Percentiles rank a stretch among this genome's conserved stretches.
These are phyloP conservation scores for Chlorencoelia australis DNA, from an alignment of 2,329 filamentous ascomycete species.

Conservation along the genomic window DNA sequence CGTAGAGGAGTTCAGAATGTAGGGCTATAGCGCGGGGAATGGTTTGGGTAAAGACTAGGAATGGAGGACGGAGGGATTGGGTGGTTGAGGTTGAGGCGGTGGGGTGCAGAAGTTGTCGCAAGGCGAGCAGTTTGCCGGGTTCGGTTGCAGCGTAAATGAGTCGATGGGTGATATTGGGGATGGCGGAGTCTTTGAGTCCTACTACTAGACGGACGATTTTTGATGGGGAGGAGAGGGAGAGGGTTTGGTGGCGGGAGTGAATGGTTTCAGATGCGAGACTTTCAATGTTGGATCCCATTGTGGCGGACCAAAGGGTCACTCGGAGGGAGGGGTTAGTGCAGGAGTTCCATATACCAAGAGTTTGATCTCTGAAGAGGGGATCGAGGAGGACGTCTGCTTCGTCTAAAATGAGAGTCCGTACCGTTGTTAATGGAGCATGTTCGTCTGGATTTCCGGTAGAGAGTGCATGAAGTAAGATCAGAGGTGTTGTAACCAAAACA, in stretches of 20 bases:
- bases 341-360: conserved; percentile 70
- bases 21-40: conserved; percentile 83
- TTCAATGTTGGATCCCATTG: conserved; percentile 91
- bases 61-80: conserved; percentile 62
- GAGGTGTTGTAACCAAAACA: conserved; percentile 71
- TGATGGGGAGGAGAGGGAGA: conserved; percentile 29
- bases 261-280: conserved; percentile 62
- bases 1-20: conserved; percentile 83
- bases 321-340: conserved; percentile 62
- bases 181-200: conserved; percentile 90
- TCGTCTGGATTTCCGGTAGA: conserved; percentile 32
- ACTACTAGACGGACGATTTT: conserved; percentile 77
- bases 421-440: conserved; percentile 48
- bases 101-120: conserved; percentile 82
- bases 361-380: conserved; percentile 82
- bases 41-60: conserved; percentile 93
- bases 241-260: conserved; percentile 37
- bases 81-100: conserved; percentile 42
- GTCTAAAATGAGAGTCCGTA: conserved; percentile 72
- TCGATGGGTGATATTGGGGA: conserved; percentile 84
- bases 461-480: conserved; percentile 68
- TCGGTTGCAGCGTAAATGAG: conserved; percentile 88
- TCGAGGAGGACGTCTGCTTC: conserved; percentile 94
- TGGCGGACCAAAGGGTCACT: conserved; percentile 87
- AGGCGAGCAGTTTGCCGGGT: conserved; percentile 81